These are phyloP conservation scores for Protomyces macrosporus DNA, from an alignment of 1,139 yeast species.

Conservation along the genomic window DNA sequence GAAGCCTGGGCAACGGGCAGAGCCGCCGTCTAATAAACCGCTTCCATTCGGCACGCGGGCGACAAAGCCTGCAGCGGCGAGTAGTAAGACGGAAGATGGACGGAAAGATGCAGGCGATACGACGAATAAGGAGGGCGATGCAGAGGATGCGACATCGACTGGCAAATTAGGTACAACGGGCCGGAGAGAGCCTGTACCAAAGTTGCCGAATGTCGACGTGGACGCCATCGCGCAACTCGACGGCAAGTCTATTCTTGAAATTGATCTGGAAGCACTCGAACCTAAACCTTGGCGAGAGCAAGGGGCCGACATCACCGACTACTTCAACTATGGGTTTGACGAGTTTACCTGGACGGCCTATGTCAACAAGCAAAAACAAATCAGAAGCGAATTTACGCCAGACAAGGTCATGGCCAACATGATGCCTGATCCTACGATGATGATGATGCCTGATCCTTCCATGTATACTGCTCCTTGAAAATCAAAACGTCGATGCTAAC, in stretches of 20 bases:
- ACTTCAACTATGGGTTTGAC: slow-evolving; percentile 93
- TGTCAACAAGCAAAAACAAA: slow-evolving; percentile 77
- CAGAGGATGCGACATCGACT: background rate
- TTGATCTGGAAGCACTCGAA: slow-evolving; percentile 75
- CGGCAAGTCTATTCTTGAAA: slow-evolving; percentile 76
- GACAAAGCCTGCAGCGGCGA: slow-evolving; percentile 14
- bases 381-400: slow-evolving; percentile 72
- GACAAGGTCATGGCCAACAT: slow-evolving; percentile 40
- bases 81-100: slow-evolving; percentile 23
- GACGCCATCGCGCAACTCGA: slow-evolving; percentile 73
- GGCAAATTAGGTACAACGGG: background rate
- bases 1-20: slow-evolving; percentile 40
- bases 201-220: slow-evolving; percentile 56
- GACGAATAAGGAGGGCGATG: background rate
- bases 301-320: slow-evolving; percentile 78
- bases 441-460: slow-evolving; percentile 27
- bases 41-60: slow-evolving; percentile 31
- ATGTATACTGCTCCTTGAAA: background rate
- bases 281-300: slow-evolving; percentile 98
- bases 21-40: slow-evolving; percentile 38
- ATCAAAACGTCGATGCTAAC: background rate
- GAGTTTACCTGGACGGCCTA: slow-evolving; percentile 95
- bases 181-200: slow-evolving; percentile 32
- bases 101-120: background rate
- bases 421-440: slow-evolving; percentile 21